Evolutionary conservation across 257 asterid species (phyloP).

Genomic region (Solanum ossicruentum): DNA sequence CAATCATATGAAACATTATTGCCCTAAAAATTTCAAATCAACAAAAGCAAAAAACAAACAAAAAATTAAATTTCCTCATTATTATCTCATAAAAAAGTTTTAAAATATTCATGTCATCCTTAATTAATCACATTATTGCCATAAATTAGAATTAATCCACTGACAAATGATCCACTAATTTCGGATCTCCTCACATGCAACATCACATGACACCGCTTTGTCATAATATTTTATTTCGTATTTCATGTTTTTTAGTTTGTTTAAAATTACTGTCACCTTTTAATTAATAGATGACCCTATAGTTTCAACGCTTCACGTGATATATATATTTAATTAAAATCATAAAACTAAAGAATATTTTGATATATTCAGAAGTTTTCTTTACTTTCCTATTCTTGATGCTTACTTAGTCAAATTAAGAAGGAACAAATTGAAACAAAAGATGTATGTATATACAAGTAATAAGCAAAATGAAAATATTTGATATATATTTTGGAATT

Average conservation of each 20-base stretch:
- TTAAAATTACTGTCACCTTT: background rate
- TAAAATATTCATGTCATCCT: background rate
- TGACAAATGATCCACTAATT: background rate
- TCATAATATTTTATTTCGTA: background rate
- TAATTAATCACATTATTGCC: background rate
- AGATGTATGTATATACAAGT: background rate
- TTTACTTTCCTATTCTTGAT: background rate
- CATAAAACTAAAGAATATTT: background rate
- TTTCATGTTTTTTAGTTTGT: background rate
- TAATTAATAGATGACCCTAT: background rate
- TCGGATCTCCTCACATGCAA: background rate
- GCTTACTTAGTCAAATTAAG: background rate
- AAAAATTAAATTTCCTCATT: background rate
- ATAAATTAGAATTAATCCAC: background rate
- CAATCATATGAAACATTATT: background rate
- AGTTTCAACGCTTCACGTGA: background rate
- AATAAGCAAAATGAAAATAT: background rate
- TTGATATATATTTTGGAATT: background rate
- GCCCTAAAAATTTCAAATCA: background rate
- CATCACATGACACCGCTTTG: too few species aligned
- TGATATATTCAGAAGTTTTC: accelerated
- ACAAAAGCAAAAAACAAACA: background rate
- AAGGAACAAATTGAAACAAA: background rate
- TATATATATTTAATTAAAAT: background rate
- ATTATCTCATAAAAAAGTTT: background rate